Conservation (phyloP, 768 basidiomycete genomes). For the Lactarius trivialis region DNA sequence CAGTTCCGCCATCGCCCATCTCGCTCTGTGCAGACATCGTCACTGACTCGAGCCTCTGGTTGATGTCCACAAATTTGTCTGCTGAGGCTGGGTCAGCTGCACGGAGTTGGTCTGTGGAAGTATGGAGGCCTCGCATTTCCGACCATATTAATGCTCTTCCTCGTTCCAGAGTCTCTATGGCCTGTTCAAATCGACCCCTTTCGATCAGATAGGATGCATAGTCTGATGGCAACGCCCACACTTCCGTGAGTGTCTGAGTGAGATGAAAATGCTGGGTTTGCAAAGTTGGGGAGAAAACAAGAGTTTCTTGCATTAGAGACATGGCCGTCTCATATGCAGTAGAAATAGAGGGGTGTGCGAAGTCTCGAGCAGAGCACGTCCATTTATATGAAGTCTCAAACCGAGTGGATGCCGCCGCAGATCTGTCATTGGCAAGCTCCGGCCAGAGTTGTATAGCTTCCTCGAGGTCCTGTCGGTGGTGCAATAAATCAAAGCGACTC, state of each 20-base stretch:
- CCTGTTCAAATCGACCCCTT: not conserved
- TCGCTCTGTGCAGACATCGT: not conserved
- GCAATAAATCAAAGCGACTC: no score
- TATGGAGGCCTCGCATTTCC: not conserved
- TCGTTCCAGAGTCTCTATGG: slow-evolving; percentile 1
- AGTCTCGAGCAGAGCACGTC: not conserved
- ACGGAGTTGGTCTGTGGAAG: not conserved
- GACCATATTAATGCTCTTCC: slow-evolving; percentile 7
- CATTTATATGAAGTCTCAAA: not conserved
- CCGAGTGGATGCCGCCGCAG: not conserved
- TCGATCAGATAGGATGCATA: not conserved
- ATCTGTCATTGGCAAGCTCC: not conserved
- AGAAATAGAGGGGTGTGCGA: not conserved
- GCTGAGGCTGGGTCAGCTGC: not conserved
- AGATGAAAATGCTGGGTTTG: not conserved
- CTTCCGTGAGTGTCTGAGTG: no score
- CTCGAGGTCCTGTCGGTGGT: not conserved
- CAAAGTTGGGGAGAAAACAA: not conserved
- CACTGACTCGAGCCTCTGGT: not conserved
- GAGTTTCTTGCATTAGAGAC: not conserved
- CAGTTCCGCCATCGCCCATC: not conserved
- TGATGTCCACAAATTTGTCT: not conserved
- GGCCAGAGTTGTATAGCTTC: not conserved
- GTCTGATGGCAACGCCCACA: not conserved
- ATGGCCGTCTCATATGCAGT: not conserved